phyloP scores from a whole-genome alignment of 192 early-diverging fungal species.

The Umbelopsis isabellina region DNA sequence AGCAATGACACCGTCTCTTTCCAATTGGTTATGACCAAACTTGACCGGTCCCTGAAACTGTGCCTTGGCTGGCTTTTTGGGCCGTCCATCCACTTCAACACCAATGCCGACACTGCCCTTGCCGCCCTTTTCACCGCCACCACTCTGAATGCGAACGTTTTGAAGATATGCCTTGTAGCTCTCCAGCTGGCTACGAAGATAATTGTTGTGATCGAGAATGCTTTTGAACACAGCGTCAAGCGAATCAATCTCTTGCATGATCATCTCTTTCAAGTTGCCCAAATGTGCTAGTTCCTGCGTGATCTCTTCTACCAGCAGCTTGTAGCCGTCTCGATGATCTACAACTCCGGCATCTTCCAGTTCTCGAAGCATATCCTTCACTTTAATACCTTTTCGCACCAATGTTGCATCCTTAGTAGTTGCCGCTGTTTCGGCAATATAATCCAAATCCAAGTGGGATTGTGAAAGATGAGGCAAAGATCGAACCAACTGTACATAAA shows the following conservation, averaged over 20 bases:
- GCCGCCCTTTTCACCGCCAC: conserved; percentile 43
- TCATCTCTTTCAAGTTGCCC: conserved; percentile 84
- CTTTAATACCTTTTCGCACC: conserved; percentile 93
- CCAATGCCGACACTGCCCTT: conserved; percentile 49
- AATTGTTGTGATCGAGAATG: conserved; percentile 94
- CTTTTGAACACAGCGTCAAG: conserved; percentile 89
- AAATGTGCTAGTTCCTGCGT: conserved; percentile 86
- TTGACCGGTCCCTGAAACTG: conserved; percentile 76
- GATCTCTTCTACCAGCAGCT: conserved; percentile 84
- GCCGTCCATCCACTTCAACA: conserved; percentile 56
- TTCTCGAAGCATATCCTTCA: conserved; percentile 87
- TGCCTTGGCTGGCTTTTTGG: conserved; percentile 45
- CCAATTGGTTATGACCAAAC: conserved; percentile 79
- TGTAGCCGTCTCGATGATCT: conserved; percentile 68
- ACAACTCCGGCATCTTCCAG: conserved; percentile 76
- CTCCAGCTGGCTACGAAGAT: conserved; percentile 84
- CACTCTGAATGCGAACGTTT: conserved; percentile 87
- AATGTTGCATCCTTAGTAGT: conserved; percentile 81
- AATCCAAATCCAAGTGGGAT: conserved; percentile 61
- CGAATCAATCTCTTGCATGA: conserved; percentile 77
- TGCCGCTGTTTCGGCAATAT: conserved; percentile 76
- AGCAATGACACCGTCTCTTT: conserved; percentile 87
- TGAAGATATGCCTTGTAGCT: conserved; percentile 92
- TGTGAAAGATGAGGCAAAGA: conserved; percentile 74
- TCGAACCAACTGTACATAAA: conserved; percentile 90